These are phyloP conservation scores for Asterochloris erici DNA, from an alignment of 139 green algal species.

Conservation along the genomic window DNA sequence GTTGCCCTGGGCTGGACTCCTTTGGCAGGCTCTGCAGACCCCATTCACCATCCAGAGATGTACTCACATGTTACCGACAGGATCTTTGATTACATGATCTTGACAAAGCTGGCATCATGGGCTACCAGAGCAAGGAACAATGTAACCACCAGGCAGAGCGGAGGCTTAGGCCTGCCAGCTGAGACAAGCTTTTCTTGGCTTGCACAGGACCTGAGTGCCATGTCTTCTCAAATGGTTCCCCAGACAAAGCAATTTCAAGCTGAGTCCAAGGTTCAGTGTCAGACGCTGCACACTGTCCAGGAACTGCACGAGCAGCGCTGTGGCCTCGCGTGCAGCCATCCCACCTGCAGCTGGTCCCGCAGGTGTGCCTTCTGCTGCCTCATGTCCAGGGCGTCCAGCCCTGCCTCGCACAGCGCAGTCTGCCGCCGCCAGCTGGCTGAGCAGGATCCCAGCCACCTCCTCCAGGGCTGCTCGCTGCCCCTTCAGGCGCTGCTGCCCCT, in stretches of 20 bases:
- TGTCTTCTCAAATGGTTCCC: too few species aligned
- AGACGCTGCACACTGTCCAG: not conserved
- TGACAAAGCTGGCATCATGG: too few species aligned
- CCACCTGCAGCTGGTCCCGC: not conserved
- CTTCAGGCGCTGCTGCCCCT: constrained; percentile 1
- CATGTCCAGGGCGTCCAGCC: not conserved
- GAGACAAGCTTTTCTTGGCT: too few species aligned
- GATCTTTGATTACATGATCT: too few species aligned
- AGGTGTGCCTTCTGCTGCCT: constrained; percentile 4
- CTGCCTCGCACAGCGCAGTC: constrained; percentile 8
- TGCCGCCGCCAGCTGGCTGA: constrained; percentile 1
- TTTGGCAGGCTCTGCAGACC: too few species aligned
- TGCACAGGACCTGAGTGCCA: too few species aligned
- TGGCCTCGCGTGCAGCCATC: not conserved
- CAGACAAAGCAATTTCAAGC: too few species aligned
- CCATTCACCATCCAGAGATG: too few species aligned
- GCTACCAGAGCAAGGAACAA: too few species aligned
- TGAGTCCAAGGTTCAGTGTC: not conserved
- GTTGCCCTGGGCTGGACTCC: too few species aligned
- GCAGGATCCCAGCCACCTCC: constrained; percentile 6
- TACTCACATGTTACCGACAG: too few species aligned
- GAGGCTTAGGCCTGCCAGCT: constrained; percentile 12
- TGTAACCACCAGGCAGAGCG: not conserved
- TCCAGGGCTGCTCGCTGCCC: constrained; percentile 1
- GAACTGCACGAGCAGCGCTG: not conserved